phyloP scores from a whole-genome alignment of 345 rosid genomes.

The Raphanus sativus region DNA sequence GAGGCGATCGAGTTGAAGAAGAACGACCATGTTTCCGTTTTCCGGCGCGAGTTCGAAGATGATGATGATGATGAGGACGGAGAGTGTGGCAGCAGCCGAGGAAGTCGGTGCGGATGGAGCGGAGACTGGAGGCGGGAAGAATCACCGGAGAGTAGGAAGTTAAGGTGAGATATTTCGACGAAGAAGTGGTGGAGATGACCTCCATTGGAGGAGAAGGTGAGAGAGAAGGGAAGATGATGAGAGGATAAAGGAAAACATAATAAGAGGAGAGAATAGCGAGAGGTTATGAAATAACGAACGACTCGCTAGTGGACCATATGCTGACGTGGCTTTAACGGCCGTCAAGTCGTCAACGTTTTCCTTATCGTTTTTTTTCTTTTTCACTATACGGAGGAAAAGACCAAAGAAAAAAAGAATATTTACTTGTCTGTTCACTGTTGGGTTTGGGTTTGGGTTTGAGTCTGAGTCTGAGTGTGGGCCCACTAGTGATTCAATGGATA shows the following conservation, averaged over 20 bases:
- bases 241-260: slow-evolving; percentile 26
- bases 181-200: slow-evolving; percentile 41
- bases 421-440: too few species aligned
- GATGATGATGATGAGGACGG: slow-evolving; percentile 36
- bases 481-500: slow-evolving; percentile 89
- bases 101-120: slow-evolving; percentile 46
- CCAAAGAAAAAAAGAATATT: not conserved
- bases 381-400: not conserved
- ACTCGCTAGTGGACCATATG: slow-evolving; percentile 22
- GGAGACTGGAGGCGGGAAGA: slow-evolving; percentile 39
- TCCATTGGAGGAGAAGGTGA: slow-evolving; percentile 46
- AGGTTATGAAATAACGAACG: slow-evolving; percentile 35
- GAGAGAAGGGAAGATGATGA: slow-evolving; percentile 25
- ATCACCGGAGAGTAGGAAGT: slow-evolving; percentile 38
- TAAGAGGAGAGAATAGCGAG: slow-evolving; percentile 8
- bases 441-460: too few species aligned
- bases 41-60: slow-evolving; percentile 37
- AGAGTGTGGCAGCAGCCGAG: slow-evolving; percentile 54
- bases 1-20: slow-evolving; percentile 37
- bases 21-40: slow-evolving; percentile 29
- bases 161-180: slow-evolving; percentile 42
- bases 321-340: slow-evolving; percentile 43
- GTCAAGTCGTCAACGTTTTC: slow-evolving; percentile 33
- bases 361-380: not conserved
- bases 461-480: slow-evolving; percentile 13